Conservation (phyloP, 1,284 basidiomycete genomes). For the Trametes pubescens region DNA sequence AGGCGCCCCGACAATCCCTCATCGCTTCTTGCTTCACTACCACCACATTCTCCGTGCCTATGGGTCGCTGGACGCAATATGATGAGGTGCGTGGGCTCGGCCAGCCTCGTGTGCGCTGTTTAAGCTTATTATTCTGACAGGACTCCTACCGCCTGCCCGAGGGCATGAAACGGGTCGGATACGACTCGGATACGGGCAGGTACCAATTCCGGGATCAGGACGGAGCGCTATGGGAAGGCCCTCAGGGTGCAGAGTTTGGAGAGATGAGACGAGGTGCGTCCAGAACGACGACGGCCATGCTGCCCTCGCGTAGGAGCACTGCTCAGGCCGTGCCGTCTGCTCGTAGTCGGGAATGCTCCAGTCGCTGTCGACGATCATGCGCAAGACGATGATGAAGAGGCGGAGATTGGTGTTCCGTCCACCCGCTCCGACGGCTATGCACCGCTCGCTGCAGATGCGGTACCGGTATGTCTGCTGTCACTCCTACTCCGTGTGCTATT, state of each 20-base stretch:
- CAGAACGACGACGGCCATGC: constrained; percentile 13
- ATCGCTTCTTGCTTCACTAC: constrained; percentile 24
- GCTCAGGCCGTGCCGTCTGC: constrained; percentile 10
- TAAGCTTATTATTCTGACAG: constrained; percentile 32
- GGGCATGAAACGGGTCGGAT: constrained; percentile 53
- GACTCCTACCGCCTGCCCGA: constrained; percentile 51
- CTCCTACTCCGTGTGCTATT: not conserved
- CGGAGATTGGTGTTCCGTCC: constrained; percentile 59
- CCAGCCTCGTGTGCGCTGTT: constrained; percentile 13
- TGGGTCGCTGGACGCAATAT: constrained; percentile 53
- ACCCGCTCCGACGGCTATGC: constrained; percentile 61
- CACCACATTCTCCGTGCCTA: constrained; percentile 29
- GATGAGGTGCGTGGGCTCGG: constrained; percentile 43
- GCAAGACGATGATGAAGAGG: constrained; percentile 42
- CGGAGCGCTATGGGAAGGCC: constrained; percentile 48
- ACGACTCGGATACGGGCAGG: constrained; percentile 51
- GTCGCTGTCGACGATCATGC: constrained; percentile 27
- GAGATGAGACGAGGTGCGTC: constrained; percentile 46
- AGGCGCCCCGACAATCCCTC: constrained; percentile 13
- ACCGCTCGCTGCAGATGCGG: constrained; percentile 59
- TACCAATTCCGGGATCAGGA: constrained; percentile 47
- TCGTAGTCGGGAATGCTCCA: constrained; percentile 37
- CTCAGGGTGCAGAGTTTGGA: constrained; percentile 46
- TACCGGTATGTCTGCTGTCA: constrained; percentile 55
- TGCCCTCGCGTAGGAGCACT: constrained; percentile 9